Conservation (phyloP, 352 stramenopile genomes). For the Globisporangium acanthophoron region DNA sequence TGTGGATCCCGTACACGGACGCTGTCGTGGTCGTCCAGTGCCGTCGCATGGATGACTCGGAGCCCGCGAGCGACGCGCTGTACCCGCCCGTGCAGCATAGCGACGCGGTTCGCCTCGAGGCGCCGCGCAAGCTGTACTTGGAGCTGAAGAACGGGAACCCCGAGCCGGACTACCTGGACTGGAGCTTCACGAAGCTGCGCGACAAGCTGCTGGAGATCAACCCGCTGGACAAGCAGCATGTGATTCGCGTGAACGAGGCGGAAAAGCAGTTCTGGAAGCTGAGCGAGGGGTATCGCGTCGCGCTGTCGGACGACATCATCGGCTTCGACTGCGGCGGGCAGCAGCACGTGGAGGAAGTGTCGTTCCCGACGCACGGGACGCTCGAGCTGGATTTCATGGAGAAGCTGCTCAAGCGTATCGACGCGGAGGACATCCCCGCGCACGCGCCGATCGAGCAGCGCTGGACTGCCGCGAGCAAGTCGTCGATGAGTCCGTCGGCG, state of each 20-base stretch:
- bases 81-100: constrained; percentile 43
- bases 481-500: constrained; percentile 90
- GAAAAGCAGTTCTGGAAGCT: constrained; percentile 96
- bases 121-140: constrained; percentile 76
- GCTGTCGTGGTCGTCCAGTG: constrained; percentile 93
- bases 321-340: constrained; percentile 99
- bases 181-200: constrained; percentile 80
- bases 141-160: constrained; percentile 52
- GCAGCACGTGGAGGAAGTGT: constrained; percentile 97
- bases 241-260: constrained; percentile 92
- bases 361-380: constrained; percentile 83
- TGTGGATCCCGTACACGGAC: constrained; percentile 99
- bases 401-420: constrained; percentile 89
- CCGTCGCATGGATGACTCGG: constrained; percentile 44
- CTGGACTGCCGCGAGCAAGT: constrained; percentile 91
- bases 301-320: constrained; percentile 93
- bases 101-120: constrained; percentile 62
- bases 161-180: constrained; percentile 63
- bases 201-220: constrained; percentile 80
- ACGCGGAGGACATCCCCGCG: constrained; percentile 90
- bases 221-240: constrained; percentile 88
- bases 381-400: constrained; percentile 93
- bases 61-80: constrained; percentile 28
- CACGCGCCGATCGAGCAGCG: constrained; percentile 97
- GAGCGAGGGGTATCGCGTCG: constrained; percentile 89